These are phyloP conservation scores for Vickermania ingenoplastis DNA, from an alignment of 208 protist species.

Conservation along the genomic window DNA sequence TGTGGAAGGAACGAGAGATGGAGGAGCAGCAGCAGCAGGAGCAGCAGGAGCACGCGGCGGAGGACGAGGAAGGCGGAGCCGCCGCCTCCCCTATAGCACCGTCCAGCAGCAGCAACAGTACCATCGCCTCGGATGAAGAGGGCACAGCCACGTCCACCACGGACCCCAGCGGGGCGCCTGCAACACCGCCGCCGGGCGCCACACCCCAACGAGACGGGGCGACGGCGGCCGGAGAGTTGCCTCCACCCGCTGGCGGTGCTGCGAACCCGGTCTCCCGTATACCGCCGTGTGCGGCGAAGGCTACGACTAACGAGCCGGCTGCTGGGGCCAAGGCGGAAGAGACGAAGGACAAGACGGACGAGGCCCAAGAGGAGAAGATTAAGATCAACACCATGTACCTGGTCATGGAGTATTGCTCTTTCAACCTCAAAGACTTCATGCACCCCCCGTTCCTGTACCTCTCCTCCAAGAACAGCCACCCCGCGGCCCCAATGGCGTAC, in stretches of 20 bases:
- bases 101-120: neutral
- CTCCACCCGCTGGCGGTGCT: too few species aligned
- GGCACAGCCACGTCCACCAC: neutral
- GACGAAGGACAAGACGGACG: neutral
- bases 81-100: neutral
- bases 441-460: conserved; percentile 46
- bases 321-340: neutral
- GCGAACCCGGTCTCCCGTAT: too few species aligned
- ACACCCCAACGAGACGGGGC: too few species aligned
- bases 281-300: neutral
- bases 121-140: neutral
- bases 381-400: conserved; percentile 57
- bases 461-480: conserved; percentile 31
- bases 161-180: too few species aligned
- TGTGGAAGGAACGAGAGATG: neutral
- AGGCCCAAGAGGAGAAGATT: neutral
- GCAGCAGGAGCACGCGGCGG: neutral
- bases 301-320: neutral
- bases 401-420: conserved; percentile 78
- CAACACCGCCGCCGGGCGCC: too few species aligned
- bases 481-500: conserved; percentile 35
- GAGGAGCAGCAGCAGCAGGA: neutral
- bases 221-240: too few species aligned
- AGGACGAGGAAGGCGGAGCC: neutral
- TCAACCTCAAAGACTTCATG: conserved; percentile 70